Conservation (phyloP, 768 basidiomycete species). For the Tulasnella sp. region DNA sequence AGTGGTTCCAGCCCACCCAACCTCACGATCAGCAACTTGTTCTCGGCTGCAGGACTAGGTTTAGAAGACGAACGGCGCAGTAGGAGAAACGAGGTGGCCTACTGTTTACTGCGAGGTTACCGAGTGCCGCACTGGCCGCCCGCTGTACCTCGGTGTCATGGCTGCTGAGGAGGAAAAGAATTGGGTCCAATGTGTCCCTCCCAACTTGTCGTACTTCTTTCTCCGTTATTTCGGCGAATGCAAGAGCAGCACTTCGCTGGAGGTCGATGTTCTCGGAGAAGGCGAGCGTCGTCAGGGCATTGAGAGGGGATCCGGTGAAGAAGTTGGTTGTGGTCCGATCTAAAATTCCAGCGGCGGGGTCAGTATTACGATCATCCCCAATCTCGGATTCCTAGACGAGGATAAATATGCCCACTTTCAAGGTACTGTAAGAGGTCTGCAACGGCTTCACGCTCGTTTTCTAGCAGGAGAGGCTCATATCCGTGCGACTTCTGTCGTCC, state of each 20-base stretch:
- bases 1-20: conserved; percentile 95
- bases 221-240: conserved; percentile 99
- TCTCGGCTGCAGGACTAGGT: conserved; percentile 65
- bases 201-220: conserved; percentile 97
- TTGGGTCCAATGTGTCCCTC: conserved; percentile 95
- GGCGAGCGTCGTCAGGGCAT: conserved; percentile 91
- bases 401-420: conserved; percentile 66
- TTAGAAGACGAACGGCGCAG: not conserved
- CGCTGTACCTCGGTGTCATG: conserved; percentile 99
- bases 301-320: conserved; percentile 88
- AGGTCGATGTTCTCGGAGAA: conserved; percentile 99
- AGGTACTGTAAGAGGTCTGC: conserved; percentile 96
- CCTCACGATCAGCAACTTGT: conserved; percentile 97
- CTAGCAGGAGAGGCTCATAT: conserved; percentile 80
- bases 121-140: conserved; percentile 94
- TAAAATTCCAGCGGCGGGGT: conserved; percentile 38
- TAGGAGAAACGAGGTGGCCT: conserved; percentile 39
- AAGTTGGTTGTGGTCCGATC: conserved; percentile 99
- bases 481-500: conserved; percentile 77
- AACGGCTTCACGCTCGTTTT: conserved; percentile 96
- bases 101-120: conserved; percentile 98
- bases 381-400: not conserved
- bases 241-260: conserved; percentile 94
- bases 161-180: conserved; percentile 92
- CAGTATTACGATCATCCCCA: not conserved